These are phyloP conservation scores for Boehmeria nivea DNA, from an alignment of 306 rosid species.

Conservation along the genomic window DNA sequence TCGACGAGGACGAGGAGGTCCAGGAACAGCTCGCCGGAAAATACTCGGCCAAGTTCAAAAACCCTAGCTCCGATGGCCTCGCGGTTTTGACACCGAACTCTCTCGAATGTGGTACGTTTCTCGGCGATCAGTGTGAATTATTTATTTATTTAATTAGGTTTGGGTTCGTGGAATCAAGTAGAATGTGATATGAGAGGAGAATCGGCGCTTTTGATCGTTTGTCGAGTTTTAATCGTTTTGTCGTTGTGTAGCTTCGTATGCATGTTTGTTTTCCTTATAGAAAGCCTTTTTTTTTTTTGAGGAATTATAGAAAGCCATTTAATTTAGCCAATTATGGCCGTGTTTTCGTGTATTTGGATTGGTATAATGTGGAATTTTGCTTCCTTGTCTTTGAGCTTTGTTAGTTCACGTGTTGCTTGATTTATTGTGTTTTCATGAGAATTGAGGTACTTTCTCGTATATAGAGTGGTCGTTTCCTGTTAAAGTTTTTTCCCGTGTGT, in stretches of 20 bases:
- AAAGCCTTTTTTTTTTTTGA: neutral
- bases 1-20: conserved; percentile 49
- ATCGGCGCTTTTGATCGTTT: too few relatives aligned
- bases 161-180: neutral
- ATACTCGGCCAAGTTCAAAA: conserved; percentile 20
- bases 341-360: too few relatives aligned
- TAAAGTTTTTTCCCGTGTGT: neutral
- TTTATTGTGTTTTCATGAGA: neutral
- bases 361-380: too few relatives aligned
- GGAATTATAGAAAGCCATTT: neutral
- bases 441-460: neutral
- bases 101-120: conserved; percentile 42
- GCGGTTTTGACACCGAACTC: conserved; percentile 22
- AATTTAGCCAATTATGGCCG: too few relatives aligned
- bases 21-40: conserved; percentile 28
- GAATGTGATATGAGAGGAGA: too few relatives aligned
- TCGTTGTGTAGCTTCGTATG: too few relatives aligned
- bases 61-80: conserved; percentile 30
- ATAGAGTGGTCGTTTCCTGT: neutral
- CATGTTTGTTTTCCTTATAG: too few relatives aligned
- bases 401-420: neutral
- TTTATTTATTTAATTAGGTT: neutral
- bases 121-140: neutral
- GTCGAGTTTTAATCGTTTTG: too few relatives aligned
- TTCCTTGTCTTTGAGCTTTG: too few relatives aligned